Base-by-base conservation (phyloP, 169 alveolate genomes). In the Eimeria tenella region DNA sequence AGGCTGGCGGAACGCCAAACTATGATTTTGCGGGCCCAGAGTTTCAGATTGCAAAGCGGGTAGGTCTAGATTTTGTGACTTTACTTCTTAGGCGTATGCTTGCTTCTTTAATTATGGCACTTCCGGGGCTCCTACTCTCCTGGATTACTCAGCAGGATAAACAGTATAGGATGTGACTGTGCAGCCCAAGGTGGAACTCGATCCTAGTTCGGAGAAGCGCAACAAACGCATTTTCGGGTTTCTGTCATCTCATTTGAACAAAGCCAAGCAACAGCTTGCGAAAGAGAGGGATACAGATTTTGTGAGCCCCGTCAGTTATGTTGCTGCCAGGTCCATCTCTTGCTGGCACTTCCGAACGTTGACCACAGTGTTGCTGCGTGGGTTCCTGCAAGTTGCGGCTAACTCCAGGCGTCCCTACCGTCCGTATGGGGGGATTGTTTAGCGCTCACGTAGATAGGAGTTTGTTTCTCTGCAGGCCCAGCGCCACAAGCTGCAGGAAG, bases 221-320 rank as follows among this genome's bases (percentile, higher is more conserved):
- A 73, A 31, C 83, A 73, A 73, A 31, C 52, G 83, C 3, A n/a
- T 73, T 31, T 73, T 73, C 56, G 83, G 83, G 23, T 73, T 73
- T 73, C 23, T 73, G 83, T 73, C 83, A 15, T 73, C 83, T 31
- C 83, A 73, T 31, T 73, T 73, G n/a, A 73, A 73, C 55, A 73
- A 73, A 53, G 83, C 83, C n/a, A 73, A 73, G 56, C 83, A 73
- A 21, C 83, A 73, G n/a, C 83, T 73, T 11, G 83, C 83, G 15
- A 73, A 73, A 21, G 83, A 73, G 56, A 21, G 56, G 9, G 83
- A 73, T 9, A 73, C 83, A 7, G 83, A 73, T 17, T 73, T 73
- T 53, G 83, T 73, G n/a, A 65, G 75, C 42, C 42, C 42, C 42
- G 42, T 31, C 42, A 31, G 2, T 31, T 31, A 31, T 31, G 42